Evolutionary conservation across 2,329 filamentous ascomycete genomes (phyloP).

Genomic region (Alternaria metachromatica): DNA sequence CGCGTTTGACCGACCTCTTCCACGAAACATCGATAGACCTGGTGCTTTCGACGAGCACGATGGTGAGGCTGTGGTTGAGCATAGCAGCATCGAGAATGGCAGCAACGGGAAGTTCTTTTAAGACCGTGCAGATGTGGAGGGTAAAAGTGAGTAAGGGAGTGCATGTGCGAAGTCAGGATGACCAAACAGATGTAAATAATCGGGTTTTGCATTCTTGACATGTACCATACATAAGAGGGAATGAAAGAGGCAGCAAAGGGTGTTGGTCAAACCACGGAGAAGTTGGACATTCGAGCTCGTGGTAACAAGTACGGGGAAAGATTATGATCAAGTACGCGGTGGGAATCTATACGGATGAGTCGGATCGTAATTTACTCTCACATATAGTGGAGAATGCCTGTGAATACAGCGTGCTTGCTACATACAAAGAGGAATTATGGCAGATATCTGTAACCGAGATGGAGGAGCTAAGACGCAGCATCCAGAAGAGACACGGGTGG

Average conservation of each 20-base stretch:
- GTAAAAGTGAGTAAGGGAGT: neutral
- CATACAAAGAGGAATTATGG: neutral
- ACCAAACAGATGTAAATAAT: neutral
- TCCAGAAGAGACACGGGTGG: neutral
- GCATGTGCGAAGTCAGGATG: neutral
- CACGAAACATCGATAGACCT: slow-evolving; percentile 10
- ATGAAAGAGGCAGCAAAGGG: neutral
- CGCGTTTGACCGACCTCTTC: slow-evolving; percentile 63
- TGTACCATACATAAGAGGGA: neutral
- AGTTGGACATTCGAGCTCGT: neutral
- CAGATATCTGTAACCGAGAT: neutral
- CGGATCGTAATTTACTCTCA: neutral
- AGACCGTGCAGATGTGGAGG: neutral
- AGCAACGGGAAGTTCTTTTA: slow-evolving; percentile 45
- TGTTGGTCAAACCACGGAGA: neutral
- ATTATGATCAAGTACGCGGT: neutral
- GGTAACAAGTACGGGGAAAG: neutral
- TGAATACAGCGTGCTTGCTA: neutral
- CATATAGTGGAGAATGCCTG: neutral
- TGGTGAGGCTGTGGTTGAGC: slow-evolving; percentile 32
- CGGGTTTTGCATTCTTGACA: neutral
- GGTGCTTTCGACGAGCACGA: slow-evolving; percentile 35
- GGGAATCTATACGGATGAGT: neutral
- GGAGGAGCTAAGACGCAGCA: neutral
- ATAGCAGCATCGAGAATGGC: slow-evolving; percentile 25